phyloP scores from a whole-genome alignment of 1,284 basidiomycete genomes.

The Cryptococcus sp. region DNA sequence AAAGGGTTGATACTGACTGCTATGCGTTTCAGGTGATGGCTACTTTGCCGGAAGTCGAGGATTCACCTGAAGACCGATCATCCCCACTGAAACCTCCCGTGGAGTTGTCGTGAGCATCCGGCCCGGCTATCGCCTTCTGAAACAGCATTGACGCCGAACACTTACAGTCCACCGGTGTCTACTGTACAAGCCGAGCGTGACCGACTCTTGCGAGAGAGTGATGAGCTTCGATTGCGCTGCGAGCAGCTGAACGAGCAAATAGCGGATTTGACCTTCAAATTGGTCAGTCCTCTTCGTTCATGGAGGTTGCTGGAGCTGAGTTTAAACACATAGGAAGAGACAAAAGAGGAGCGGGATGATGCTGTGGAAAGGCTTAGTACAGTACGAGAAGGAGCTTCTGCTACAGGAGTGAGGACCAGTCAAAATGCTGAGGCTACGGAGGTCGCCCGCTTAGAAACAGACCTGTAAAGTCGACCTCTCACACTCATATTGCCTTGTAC shows the following conservation, averaged over 20 bases:
- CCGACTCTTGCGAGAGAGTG: conserved; percentile 42
- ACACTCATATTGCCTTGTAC: conserved; percentile 6
- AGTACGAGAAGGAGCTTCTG: conserved; percentile 56
- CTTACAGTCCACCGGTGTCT: conserved; percentile 19
- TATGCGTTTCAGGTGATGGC: conserved; percentile 32
- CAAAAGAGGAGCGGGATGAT: conserved; percentile 31
- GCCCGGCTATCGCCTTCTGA: background rate
- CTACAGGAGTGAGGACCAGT: conserved; percentile 64
- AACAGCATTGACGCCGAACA: background rate
- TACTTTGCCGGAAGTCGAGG: conserved; percentile 30
- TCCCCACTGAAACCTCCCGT: conserved; percentile 13
- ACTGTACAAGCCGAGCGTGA: conserved; percentile 39
- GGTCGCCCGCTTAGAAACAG: conserved; percentile 72
- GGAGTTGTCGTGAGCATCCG: conserved; percentile 14
- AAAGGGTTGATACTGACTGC: background rate
- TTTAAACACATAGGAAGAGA: conserved; percentile 24
- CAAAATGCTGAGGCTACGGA: conserved; percentile 54
- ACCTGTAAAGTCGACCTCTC: conserved; percentile 64
- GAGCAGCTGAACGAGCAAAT: conserved; percentile 47
- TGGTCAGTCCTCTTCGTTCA: conserved; percentile 26
- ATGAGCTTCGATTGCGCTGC: conserved; percentile 38
- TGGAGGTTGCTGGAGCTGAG: background rate
- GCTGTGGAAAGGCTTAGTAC: conserved; percentile 18
- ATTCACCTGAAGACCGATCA: conserved; percentile 7
- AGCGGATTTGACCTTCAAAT: conserved; percentile 31